Evolutionary conservation across 805 yeast genomes (phyloP).

Genomic region (Kregervanrija delftensis): DNA sequence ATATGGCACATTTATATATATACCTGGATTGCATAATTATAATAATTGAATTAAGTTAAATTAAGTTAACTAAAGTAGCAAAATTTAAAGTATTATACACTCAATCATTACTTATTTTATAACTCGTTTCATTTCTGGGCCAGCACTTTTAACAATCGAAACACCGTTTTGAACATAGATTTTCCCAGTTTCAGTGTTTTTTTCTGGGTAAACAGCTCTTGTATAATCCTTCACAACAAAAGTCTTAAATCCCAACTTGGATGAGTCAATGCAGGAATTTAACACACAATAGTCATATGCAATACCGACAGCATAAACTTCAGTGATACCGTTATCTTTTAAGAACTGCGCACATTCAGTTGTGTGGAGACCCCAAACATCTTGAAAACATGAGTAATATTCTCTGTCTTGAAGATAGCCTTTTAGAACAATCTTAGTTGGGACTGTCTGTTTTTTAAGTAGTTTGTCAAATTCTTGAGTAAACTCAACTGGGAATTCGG

Average conservation of each 20-base stretch:
- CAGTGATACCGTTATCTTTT: constrained; percentile 38
- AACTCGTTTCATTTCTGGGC: constrained; percentile 10
- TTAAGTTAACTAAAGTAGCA: neutral
- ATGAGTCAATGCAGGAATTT: constrained; percentile 68
- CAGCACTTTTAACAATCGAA: constrained; percentile 8
- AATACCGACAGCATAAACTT: constrained; percentile 70
- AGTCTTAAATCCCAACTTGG: constrained; percentile 54
- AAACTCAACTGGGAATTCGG: constrained; percentile 51
- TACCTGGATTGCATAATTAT: neutral
- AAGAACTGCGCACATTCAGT: constrained; percentile 58
- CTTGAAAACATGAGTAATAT: constrained; percentile 82
- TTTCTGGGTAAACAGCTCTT: constrained; percentile 46
- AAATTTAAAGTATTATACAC: neutral
- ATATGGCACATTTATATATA: no score
- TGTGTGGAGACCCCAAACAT: constrained; percentile 63
- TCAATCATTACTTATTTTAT: neutral
- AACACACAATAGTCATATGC: constrained; percentile 86
- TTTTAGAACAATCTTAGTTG: constrained; percentile 48
- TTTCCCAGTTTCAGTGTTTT: constrained; percentile 28
- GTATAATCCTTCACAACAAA: constrained; percentile 52
- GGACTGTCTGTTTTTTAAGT: constrained; percentile 26
- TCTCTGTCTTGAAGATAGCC: constrained; percentile 72
- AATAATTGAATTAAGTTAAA: neutral
- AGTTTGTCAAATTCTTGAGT: constrained; percentile 24
- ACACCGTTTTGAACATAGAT: constrained; percentile 28